Evolutionary conservation across 2,329 filamentous ascomycete genomes (phyloP).

Genomic region (Canariomyces notabilis): DNA sequence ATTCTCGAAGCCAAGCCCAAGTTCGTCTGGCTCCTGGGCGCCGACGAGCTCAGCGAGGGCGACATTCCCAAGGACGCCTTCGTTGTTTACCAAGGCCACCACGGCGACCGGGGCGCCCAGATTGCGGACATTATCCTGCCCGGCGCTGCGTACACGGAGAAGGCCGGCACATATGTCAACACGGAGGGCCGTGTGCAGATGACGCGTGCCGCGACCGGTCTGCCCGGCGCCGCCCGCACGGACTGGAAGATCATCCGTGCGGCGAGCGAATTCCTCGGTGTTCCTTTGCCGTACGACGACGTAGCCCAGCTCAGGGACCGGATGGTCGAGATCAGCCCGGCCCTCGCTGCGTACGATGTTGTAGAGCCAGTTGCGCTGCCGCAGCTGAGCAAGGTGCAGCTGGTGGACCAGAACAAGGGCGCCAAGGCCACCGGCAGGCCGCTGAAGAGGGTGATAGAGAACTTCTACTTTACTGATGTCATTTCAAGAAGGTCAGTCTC

Average conservation of each 20-base stretch:
- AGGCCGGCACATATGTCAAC: constrained; percentile 93
- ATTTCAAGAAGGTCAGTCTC: constrained; percentile 83
- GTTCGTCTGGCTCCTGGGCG: constrained; percentile 93
- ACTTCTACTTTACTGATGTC: constrained; percentile 97
- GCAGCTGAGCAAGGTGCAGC: constrained; percentile 82
- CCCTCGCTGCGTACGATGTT: constrained; percentile 83
- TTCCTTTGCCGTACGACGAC: constrained; percentile 86
- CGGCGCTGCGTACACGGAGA: constrained; percentile 94
- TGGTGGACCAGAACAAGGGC: constrained; percentile 95
- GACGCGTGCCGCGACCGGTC: constrained; percentile 80
- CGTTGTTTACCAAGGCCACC: constrained; percentile 96
- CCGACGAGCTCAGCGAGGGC: constrained; percentile 78
- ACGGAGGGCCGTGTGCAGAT: constrained; percentile 95
- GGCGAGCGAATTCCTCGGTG: constrained; percentile 82
- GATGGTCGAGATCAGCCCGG: constrained; percentile 91
- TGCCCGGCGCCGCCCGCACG: constrained; percentile 84
- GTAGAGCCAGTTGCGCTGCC: constrained; percentile 74
- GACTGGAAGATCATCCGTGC: constrained; percentile 99
- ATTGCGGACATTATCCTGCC: constrained; percentile 91
- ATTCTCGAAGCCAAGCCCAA: constrained; percentile 85
- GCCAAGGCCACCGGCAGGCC: constrained; percentile 64
- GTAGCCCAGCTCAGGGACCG: constrained; percentile 83
- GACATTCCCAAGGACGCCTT: constrained; percentile 96
- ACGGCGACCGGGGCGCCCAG: constrained; percentile 89
- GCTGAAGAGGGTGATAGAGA: constrained; percentile 80